Evolutionary conservation across 2,329 filamentous ascomycete species (phyloP).

Genomic region (Talaromyces albobiverticillius): DNA sequence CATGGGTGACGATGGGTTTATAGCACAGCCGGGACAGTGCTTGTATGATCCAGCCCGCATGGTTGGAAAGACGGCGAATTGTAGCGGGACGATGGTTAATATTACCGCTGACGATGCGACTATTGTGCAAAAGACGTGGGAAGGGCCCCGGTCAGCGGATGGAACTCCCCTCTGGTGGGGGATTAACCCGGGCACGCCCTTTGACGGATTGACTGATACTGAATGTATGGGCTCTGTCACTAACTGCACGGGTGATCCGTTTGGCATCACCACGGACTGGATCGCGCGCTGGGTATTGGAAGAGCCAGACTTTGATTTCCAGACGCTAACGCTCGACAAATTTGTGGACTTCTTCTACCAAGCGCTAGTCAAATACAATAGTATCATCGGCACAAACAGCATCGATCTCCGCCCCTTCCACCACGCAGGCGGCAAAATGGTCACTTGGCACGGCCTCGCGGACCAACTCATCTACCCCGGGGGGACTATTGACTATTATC

Average conservation of each 20-base stretch:
- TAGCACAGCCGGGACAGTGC: not conserved
- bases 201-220: not conserved
- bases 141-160: not conserved
- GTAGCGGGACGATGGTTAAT: not conserved
- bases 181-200: not conserved
- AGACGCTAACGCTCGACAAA: not conserved
- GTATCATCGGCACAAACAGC: slow-evolving; percentile 32
- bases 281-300: not conserved
- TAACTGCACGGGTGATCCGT: not conserved
- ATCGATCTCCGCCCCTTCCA: slow-evolving; percentile 37
- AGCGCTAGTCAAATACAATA: slow-evolving; percentile 25
- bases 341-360: slow-evolving; percentile 21
- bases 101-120: not conserved
- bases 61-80: not conserved
- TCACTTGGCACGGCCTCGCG: slow-evolving; percentile 41
- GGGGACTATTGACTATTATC: slow-evolving; percentile 34
- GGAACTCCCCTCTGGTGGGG: not conserved
- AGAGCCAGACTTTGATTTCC: not conserved
- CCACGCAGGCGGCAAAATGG: slow-evolving; percentile 35
- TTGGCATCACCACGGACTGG: not conserved
- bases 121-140: not conserved
- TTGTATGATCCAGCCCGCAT: not conserved
- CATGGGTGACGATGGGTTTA: slow-evolving; percentile 17
- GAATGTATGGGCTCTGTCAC: not conserved
- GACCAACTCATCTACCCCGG: slow-evolving; percentile 35